These are phyloP conservation scores for Daedaleopsis nitida DNA, from an alignment of 768 basidiomycete genomes.

Conservation along the genomic window DNA sequence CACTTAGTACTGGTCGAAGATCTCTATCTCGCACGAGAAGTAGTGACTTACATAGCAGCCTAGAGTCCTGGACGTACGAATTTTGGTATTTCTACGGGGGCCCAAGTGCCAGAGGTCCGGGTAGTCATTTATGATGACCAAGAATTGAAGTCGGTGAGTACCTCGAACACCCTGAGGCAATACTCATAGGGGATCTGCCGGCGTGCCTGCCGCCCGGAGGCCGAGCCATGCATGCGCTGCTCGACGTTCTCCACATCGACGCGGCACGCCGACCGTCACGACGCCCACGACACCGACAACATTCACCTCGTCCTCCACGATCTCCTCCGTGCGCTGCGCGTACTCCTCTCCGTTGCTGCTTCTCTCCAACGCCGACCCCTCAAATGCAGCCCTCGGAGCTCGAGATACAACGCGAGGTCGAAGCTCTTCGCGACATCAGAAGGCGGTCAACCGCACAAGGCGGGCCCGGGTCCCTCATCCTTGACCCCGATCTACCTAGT, in stretches of 20 bases:
- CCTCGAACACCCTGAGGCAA: too few species aligned
- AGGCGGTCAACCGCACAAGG: slow-evolving; percentile 77
- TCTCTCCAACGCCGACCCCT: slow-evolving; percentile 1
- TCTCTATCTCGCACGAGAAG: too few species aligned
- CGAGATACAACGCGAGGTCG: slow-evolving; percentile 86
- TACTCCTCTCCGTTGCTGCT: not conserved
- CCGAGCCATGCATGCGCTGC: not conserved
- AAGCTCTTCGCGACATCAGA: slow-evolving; percentile 80
- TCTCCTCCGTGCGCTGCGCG: slow-evolving; percentile 1
- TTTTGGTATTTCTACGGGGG: too few species aligned
- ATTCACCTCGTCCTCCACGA: not conserved
- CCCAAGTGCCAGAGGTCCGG: too few species aligned
- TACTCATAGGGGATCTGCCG: too few species aligned
- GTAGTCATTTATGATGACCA: too few species aligned
- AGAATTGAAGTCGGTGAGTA: too few species aligned
- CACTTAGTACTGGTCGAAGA: too few species aligned
- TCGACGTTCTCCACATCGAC: not conserved
- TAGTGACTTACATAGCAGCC: too few species aligned
- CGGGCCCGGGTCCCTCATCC: slow-evolving; percentile 77
- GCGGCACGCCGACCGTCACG: not conserved
- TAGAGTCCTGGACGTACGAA: too few species aligned
- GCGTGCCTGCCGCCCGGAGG: not conserved
- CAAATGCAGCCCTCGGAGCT: slow-evolving; percentile 74
- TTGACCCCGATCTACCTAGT: slow-evolving; percentile 92
- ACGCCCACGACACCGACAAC: slow-evolving; percentile 9